Conservation (phyloP, 306 rosid genomes). For the Cucumis cinereus region DNA sequence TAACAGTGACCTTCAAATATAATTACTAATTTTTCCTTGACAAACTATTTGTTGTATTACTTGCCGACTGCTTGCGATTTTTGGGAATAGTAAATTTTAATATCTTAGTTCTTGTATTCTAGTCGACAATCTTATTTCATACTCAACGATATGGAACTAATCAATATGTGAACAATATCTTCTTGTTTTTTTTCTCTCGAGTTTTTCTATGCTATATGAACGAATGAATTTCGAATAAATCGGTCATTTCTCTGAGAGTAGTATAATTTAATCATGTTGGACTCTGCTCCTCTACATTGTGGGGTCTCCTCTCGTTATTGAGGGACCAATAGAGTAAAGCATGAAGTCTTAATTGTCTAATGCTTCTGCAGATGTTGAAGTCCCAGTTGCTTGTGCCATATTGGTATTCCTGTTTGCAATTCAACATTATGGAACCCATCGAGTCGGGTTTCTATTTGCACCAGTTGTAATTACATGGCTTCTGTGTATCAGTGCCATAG, state of each 20-base stretch:
- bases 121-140: not conserved
- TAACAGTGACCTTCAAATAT: not conserved
- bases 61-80: not conserved
- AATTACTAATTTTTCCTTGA: not conserved
- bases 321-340: not conserved
- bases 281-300: not conserved
- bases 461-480: slow-evolving; percentile 87
- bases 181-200: not conserved
- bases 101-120: not conserved
- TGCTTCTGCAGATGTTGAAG: slow-evolving; percentile 75
- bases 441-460: slow-evolving; percentile 76
- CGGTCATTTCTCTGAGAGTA: not conserved
- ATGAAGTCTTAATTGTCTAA: not conserved
- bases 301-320: not conserved
- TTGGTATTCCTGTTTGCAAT: slow-evolving; percentile 69
- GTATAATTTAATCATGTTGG: not conserved
- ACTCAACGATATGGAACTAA: not conserved
- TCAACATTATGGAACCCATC: slow-evolving; percentile 91
- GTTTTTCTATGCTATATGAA: not conserved
- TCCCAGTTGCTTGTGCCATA: slow-evolving; percentile 76
- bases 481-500: slow-evolving; percentile 80
- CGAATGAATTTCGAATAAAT: not conserved
- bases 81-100: not conserved
- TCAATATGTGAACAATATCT: not conserved
- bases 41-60: not conserved